These are phyloP conservation scores for Allium cepa DNA, from an alignment of 106 monocot genomes.

Conservation along the genomic window DNA sequence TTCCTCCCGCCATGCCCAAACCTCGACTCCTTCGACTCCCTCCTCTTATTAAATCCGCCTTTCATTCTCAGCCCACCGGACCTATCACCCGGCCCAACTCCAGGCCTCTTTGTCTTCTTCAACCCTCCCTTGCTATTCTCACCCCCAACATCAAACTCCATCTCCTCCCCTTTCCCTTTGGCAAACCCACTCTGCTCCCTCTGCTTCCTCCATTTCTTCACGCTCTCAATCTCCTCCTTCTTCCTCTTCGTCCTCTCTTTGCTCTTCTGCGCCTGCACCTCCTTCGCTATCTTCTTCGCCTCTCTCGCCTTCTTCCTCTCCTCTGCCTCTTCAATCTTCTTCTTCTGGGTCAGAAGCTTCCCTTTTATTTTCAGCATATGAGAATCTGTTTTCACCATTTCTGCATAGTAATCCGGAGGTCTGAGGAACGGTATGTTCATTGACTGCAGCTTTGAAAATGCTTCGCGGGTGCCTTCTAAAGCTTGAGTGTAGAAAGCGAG, in stretches of 20 bases:
- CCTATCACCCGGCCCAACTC: constrained; percentile 69
- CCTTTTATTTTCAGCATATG: constrained; percentile 92
- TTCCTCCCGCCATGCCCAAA: constrained; percentile 90
- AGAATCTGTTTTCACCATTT: constrained; percentile 86
- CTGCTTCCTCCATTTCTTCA: constrained; percentile 98
- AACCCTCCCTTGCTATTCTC: constrained; percentile 8
- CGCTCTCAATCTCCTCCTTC: constrained; percentile 85
- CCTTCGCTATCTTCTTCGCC: constrained; percentile 71
- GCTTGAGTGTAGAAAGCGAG: constrained; percentile 89
- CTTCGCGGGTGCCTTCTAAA: constrained; percentile 55
- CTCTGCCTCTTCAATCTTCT: constrained; percentile 87
- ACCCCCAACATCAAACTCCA: constrained; percentile 32
- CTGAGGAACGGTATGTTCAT: constrained; percentile 62
- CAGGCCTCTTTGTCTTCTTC: constrained; percentile 43
- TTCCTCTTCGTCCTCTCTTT: constrained; percentile 73
- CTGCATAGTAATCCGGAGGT: constrained; percentile 88
- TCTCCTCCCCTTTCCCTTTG: constrained; percentile 31
- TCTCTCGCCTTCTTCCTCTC: constrained; percentile 92
- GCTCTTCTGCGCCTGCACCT: constrained; percentile 71
- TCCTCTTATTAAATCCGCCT: constrained; percentile 34
- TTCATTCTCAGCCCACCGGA: constrained; percentile 40
- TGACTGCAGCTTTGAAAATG: constrained; percentile 55
- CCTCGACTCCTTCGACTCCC: constrained; percentile 44
- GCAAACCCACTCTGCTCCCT: constrained; percentile 79
- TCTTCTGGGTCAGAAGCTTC: constrained; percentile 67